Conservation (phyloP, 176 grass and related monocot genomes). For the Oryza meridionalis region DNA sequence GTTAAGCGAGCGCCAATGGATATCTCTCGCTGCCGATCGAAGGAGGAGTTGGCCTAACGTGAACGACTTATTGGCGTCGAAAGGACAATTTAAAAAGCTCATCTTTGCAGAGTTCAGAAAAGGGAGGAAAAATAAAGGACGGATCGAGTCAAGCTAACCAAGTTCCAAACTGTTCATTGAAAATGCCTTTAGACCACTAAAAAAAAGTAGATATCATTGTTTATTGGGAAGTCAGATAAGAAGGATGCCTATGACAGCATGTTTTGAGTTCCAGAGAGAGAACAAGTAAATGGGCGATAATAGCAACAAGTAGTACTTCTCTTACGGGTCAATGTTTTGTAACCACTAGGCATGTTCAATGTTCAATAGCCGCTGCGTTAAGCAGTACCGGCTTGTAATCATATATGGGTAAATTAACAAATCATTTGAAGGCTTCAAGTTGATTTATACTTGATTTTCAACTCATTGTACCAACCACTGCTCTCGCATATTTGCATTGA, state of each 20-base stretch:
- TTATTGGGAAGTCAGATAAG: not conserved
- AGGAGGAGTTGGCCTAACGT: constrained; percentile 20
- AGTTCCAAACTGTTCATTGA: not conserved
- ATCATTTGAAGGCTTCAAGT: not conserved
- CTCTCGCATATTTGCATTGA: not conserved
- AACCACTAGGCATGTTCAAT: not conserved
- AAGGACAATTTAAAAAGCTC: not conserved
- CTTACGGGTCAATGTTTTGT: not conserved
- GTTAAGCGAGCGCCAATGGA: not conserved
- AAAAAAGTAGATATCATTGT: not conserved
- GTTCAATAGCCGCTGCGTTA: constrained; percentile 4
- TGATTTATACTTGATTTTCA: not conserved
- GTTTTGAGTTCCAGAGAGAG: not conserved
- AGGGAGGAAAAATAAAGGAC: not conserved
- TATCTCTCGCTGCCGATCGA: not conserved
- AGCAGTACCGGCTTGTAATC: not conserved
- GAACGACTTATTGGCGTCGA: not conserved
- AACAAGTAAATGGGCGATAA: not conserved
- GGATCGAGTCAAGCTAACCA: not conserved
- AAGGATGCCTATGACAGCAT: not conserved
- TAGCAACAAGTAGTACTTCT: constrained; percentile 5
- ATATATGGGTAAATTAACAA: not conserved
- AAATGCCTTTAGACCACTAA: not conserved
- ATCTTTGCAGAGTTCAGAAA: not conserved
- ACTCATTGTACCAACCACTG: constrained; percentile 3